These are phyloP conservation scores for Psilocybe sp. DNA, from an alignment of 768 basidiomycete genomes.

Conservation along the genomic window DNA sequence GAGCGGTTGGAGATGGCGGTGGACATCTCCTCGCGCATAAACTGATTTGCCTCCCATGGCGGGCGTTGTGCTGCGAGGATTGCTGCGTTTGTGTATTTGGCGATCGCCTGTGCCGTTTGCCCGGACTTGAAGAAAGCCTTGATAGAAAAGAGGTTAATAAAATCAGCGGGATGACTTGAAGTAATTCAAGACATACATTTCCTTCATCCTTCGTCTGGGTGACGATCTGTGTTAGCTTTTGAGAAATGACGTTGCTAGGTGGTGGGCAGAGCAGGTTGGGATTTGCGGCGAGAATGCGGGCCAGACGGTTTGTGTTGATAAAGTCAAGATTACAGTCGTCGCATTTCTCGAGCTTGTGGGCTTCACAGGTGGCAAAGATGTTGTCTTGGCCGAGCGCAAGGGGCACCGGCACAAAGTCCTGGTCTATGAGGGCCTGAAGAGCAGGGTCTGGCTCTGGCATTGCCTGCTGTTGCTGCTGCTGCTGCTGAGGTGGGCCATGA, in stretches of 20 bases:
- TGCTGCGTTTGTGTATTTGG: constrained; percentile 77
- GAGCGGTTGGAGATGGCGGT: constrained; percentile 90
- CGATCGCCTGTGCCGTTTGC: constrained; percentile 69
- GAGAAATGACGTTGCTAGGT: constrained; percentile 72
- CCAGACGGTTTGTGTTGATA: constrained; percentile 69
- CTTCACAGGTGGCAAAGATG: constrained; percentile 55
- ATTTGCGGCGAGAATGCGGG: constrained; percentile 65
- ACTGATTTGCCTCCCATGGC: constrained; percentile 82
- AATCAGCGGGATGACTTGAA: not conserved
- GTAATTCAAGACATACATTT: constrained; percentile 60
- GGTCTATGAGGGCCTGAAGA: constrained; percentile 76
- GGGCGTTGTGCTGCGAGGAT: constrained; percentile 77
- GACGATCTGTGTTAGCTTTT: constrained; percentile 72
- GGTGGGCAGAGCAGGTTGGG: constrained; percentile 77
- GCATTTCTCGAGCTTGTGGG: constrained; percentile 75
- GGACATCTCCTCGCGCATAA: constrained; percentile 88
- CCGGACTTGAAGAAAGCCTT: constrained; percentile 78
- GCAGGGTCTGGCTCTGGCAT: constrained; percentile 62
- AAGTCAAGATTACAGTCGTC: constrained; percentile 73
- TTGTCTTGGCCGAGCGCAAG: constrained; percentile 55
- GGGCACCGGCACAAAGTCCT: constrained; percentile 58
- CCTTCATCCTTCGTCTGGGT: constrained; percentile 89
- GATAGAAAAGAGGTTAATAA: constrained; percentile 19
- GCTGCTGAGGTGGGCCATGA: constrained; percentile 39
- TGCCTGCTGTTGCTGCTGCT: constrained; percentile 40